Conservation (phyloP, 2,329 filamentous ascomycete species). For the Penicillium sp. region DNA sequence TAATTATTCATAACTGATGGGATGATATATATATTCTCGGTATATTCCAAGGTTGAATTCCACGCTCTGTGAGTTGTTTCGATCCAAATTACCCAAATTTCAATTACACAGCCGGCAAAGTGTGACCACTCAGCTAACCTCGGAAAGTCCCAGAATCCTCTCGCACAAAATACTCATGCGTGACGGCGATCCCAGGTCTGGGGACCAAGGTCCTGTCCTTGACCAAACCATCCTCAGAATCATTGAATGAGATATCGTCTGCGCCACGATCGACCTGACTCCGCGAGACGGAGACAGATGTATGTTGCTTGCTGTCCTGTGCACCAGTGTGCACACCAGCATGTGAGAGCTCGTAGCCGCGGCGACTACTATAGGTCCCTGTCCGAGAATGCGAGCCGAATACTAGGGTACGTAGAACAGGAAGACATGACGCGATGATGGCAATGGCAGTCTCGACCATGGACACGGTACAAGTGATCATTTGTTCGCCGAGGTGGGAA, state of each 20-base stretch:
- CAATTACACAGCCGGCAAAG: too few species aligned
- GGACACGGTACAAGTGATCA: constrained; percentile 28
- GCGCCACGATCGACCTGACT: constrained; percentile 1
- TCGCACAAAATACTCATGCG: constrained; percentile 16
- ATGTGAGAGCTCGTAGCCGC: constrained; percentile 21
- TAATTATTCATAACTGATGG: too few species aligned
- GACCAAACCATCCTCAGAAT: constrained; percentile 22
- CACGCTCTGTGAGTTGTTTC: too few species aligned
- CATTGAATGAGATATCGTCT: constrained; percentile 17
- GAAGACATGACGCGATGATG: constrained; percentile 22
- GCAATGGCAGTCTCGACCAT: constrained; percentile 25
- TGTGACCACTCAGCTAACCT: background rate
- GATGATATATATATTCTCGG: too few species aligned
- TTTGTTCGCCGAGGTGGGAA: constrained; percentile 21
- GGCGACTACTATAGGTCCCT: constrained; percentile 20
- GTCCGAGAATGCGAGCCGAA: constrained; percentile 23
- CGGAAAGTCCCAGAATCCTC: background rate
- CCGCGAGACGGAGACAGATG: constrained; percentile 14
- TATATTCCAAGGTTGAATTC: too few species aligned
- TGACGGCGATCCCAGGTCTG: constrained; percentile 20
- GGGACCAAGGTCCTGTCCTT: constrained; percentile 2
- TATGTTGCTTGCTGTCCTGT: constrained; percentile 10
- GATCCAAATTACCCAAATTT: too few species aligned
- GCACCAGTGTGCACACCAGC: constrained; percentile 8
- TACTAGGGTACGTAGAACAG: constrained; percentile 25